These are phyloP conservation scores for Hygrophorus russula DNA, from an alignment of 768 basidiomycete genomes.

Conservation along the genomic window DNA sequence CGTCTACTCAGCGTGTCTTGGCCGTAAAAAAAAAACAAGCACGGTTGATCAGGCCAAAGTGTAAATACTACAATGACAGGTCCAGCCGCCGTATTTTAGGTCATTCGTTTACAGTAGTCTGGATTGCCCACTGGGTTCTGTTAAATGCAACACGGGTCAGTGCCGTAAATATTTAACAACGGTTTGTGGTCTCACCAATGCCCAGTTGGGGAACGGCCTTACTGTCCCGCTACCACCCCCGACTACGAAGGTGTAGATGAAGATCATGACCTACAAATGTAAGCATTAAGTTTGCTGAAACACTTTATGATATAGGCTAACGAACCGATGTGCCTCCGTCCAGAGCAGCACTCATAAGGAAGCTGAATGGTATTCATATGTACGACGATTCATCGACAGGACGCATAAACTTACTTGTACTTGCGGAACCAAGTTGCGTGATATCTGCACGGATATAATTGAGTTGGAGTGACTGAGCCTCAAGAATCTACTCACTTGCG, in stretches of 20 bases:
- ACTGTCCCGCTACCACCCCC: constrained; percentile 32
- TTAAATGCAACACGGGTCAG: too few relatives aligned
- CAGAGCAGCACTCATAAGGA: constrained; percentile 37
- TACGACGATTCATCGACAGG: too few relatives aligned
- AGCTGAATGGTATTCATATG: constrained; percentile 21
- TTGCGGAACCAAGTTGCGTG: constrained; percentile 37
- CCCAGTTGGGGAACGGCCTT: constrained; percentile 25
- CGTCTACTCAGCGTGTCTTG: too few relatives aligned
- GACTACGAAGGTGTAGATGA: constrained; percentile 33
- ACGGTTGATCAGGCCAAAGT: too few relatives aligned
- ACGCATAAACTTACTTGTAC: constrained; percentile 8
- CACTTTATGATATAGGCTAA: too few relatives aligned
- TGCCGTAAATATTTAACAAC: too few relatives aligned
- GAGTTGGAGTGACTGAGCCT: too few relatives aligned
- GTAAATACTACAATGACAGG: too few relatives aligned
- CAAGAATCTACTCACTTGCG: constrained; percentile 11
- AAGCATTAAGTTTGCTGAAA: constrained; percentile 11
- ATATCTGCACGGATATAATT: constrained; percentile 12
- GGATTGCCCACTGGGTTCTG: too few relatives aligned
- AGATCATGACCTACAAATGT: constrained; percentile 25
- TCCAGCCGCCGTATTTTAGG: too few relatives aligned
- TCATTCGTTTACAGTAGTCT: too few relatives aligned
- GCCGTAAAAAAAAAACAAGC: too few relatives aligned
- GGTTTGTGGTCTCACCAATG: constrained; percentile 18
- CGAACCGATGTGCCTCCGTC: constrained; percentile 31